A percentile compares a stretch with the other conserved stretches of the same genome.
Evolutionary conservation across 768 basidiomycete genomes (phyloP).

Genomic region (Phanerochaete carnosa): DNA sequence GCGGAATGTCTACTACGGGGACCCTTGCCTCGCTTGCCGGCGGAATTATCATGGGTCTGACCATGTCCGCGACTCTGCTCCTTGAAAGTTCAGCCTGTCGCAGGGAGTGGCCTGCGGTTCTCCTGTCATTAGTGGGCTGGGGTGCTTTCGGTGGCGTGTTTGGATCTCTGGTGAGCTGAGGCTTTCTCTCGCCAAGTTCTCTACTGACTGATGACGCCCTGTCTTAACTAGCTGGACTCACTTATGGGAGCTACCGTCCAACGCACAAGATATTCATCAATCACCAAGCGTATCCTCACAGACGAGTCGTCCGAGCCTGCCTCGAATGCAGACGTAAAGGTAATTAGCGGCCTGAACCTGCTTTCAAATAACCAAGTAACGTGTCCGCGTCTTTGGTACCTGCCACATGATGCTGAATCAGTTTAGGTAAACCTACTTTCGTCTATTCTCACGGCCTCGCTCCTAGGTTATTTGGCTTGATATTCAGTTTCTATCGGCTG

Average conservation of each 20-base stretch:
- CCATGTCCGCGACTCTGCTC: conserved; percentile 52
- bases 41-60: conserved; percentile 66
- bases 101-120: conserved; percentile 32
- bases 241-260: conserved; percentile 87
- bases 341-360: conserved; percentile 60
- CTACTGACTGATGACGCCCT: not conserved
- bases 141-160: conserved; percentile 66
- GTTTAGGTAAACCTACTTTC: conserved; percentile 44
- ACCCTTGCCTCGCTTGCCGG: conserved; percentile 71
- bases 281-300: conserved; percentile 60
- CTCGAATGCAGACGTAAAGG: conserved; percentile 44
- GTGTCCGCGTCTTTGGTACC: conserved; percentile 15
- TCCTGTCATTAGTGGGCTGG: conserved; percentile 48
- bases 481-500: not conserved
- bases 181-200: not conserved
- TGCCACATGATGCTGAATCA: not conserved
- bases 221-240: conserved; percentile 63
- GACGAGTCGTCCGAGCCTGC: conserved; percentile 37
- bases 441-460: conserved; percentile 34
- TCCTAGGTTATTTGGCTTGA: conserved; percentile 34
- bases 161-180: conserved; percentile 69
- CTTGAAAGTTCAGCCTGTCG: conserved; percentile 62
- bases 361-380: conserved; percentile 82
- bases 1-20: conserved; percentile 75
- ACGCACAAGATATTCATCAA: conserved; percentile 65